Base-by-base conservation (phyloP, 306 rosid genomes). In the Trifolium repens region DNA sequence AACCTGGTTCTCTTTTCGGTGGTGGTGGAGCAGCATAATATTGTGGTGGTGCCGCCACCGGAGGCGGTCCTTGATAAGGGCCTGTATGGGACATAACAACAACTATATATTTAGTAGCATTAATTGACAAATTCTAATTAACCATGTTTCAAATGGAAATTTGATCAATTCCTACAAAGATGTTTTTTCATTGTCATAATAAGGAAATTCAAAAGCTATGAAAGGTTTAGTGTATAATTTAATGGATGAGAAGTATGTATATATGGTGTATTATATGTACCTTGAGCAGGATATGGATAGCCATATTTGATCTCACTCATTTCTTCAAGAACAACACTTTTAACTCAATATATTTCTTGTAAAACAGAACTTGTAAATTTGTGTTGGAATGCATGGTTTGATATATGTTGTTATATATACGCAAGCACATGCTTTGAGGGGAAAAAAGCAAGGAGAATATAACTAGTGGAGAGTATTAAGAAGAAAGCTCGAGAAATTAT, bases 251-350 rank as follows among this genome's bases (percentile, higher is more conserved):
- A 70, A 22, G 24, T 22, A 22, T 32, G 2, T 67, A 73, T 35
- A 12, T 15, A 11, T 58, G 9, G 1, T 47, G 13, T 47, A 14
- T 11, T 47, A 7, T 44, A 47, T 67, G 52, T 80, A 91, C 97
- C 97, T 86, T 82, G 88, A 55, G 91, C 49, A 52, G 91, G 90
- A 66, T 88, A 86, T 50, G 91, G 91, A 69, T 91, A 88, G 61
- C 83, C 93, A 83, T 89, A 86, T 82, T 91, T 89, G 64, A 80
- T 79, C 39, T 88, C 90, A 79, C 69, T 88, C 93, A 89, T 91
- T 53, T 76, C 69, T 66, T 30, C 44, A 49, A 83, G 24, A 43
- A 72, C 32, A 54, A 55, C 62, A 59, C 78, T 69, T 44, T 49
- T 40, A 27, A 52, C 70, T 16, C 75, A 27, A 71, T 50, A 40